Evolutionary conservation across 2,329 filamentous ascomycete genomes (phyloP), one percentile per base, ranked within the genome.

Genomic region (Sarocladiaceae sp.): DNA sequence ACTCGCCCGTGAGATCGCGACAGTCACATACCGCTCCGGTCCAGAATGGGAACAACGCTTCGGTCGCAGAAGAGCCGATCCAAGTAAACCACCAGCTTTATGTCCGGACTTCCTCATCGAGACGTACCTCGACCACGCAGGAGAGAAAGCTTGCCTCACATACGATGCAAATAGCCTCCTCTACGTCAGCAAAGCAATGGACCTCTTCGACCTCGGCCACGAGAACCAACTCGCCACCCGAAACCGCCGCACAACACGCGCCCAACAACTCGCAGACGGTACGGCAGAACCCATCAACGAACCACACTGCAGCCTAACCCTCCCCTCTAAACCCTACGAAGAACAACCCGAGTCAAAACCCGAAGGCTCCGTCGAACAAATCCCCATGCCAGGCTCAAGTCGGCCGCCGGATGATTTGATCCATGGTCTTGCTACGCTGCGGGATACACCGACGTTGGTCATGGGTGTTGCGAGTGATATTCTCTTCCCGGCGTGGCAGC

Each of bases 111-210:
- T 97, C 64, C 77, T 99, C 22, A 96, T 99, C 59, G 94, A 99
- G 72, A 99, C 94, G 0, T 99, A 99, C 65, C 82, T 99, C 17
- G 94, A 99, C 68, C 94, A 99, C 63, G 94, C 94, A 0, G 94
- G 94, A 18, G 94, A 99, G 74, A 99, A 99, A 70, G 99, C 96
- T 76, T 97, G 91, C 65, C 78, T 99, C 23, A 92, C 94, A 57
- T 97, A 97, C 66, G 94, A 99, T 63, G 84, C 94, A 23, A 99
- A 99, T 71, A 96, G 91, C 64, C 73, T 97, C 35, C 76, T 99
- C 2, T 99, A 99, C 67, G 90, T 99, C 53, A 96, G 90, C 67
- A 99, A 99, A 71, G 94, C 94, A 4, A 99, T 99, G 94, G 94
- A 99, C 65, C 77, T 99, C 12, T 99, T 99, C 67, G 94, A 99